Base-by-base conservation (phyloP, 768 basidiomycete genomes). In the Podaxis sp. region DNA sequence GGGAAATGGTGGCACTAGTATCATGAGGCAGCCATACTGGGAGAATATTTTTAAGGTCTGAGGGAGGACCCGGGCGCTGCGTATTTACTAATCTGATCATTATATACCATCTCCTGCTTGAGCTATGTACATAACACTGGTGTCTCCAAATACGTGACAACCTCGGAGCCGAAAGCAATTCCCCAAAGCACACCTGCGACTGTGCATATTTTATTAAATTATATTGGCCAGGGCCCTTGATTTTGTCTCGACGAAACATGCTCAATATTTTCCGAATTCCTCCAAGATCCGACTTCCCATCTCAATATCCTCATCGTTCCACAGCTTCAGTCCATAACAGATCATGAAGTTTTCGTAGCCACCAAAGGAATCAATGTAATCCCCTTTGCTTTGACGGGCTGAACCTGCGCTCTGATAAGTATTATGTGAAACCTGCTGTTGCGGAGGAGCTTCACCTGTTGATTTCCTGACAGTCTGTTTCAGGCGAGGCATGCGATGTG, bases 381-480 rank as follows among this genome's bases (percentile, higher is more conserved):
- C 4, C 54, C n/a, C 17, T 55, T 30, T 26, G 52, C 52, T 42
- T 13, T 24, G 52, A 12, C 38, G 54, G n/a, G 22, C n/a, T 13
- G 54, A 19, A n/a, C 38, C 38, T 11, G 54, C 19, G 7, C 22
- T 54, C 40, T 42, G 40, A 4, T 33, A 1, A 33, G 30, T 33
- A 6, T 33, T 33, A 33, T 33, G 33, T 33, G 40, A 42, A 42
- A 17, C 44, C 44, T 19, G 6, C 44, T 19, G 44, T 46, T 9
- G 3, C 44, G 44, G 7, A 46, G 44, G n/a, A 22, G 7, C 44
- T 2, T 8, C 15, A 46, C 44, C 44, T 19, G 17, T 55, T 19
- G 54, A 39, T 19, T 55, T 55, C 54, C 22, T 55, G 7, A 48
- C 46, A 15, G 19, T 59, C 28, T 59, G 57, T 33, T 59, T 59